Evolutionary conservation across 805 yeast species (phyloP), one percentile per base, ranked within the genome.

Genomic region (Pichia kluyveri): DNA sequence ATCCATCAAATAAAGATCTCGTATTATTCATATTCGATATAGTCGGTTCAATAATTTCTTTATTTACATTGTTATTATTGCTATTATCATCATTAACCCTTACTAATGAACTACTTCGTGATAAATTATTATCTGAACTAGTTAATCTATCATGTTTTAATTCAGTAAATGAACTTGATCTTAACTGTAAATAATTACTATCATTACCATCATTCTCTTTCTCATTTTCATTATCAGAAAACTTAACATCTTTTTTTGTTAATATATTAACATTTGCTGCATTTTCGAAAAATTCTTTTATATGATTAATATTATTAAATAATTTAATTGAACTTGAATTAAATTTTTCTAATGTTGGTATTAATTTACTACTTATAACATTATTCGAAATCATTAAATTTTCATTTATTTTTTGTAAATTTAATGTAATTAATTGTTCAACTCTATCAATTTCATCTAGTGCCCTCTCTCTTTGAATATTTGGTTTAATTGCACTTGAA

Each of bases 401-500:
- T 43, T 79, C 74, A 65, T 88, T 96, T 26, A 89, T 85, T 43
- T 81, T 82, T 62, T 87, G 96, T 43, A 89, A 66, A 7, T 81
- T 77, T 46, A 83, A 62, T 0, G 95, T 86, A 40, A 86, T 84
- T 58, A 82, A 84, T 61, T 85, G 95, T 57, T 88, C 95, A 41
- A 86, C 62, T 56, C 77, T 71, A 57, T 87, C 95, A 58, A 82
- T 63, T 61, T 77, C 67, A 37, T 64, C 63, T 28, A 61, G 49
- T 36, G 56, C 36, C 12, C 28, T 31, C 31, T 51, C 52, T 34
- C 40, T 40, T 9, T 41, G 46, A 5, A 54, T 47, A 38, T 54
- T 51, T 6, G 41, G 41, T 17, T 40, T 47, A 1, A 46, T 41
- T n/a, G 48, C 47, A 7, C 48, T 41, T 1, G 66, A 60, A 12